Base-by-base conservation (phyloP, 1,284 basidiomycete genomes). In the Boletus smithii region DNA sequence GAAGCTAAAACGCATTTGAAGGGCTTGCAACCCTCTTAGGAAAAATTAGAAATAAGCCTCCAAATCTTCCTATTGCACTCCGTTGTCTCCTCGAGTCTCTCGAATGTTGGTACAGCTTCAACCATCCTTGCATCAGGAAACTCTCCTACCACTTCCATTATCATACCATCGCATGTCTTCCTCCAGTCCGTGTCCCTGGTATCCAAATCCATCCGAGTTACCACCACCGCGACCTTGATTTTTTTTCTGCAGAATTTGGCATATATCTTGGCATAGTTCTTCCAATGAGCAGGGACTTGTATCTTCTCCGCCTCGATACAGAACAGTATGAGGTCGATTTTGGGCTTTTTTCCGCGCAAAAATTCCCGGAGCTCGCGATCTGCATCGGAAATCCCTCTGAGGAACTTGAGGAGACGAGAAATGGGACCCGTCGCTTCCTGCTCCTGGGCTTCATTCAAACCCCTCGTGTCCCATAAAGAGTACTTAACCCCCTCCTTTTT, bases 291-390 rank as follows among this genome's bases (percentile, higher is more conserved):
- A 6, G 31, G 14, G 8, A 35, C 30, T 8, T 1, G 11, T 44
- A 61, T 54, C n/a, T 59, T 57, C 44, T 44, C 33, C 3, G 29
- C 45, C 17, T 42, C 44, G 24, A 59, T 44, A 20, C 57, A 57
- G 24, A 59, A 54, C 8, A 59, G 17, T 32, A 57, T 18, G 36
- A 56, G 42, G 38, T 27, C 31, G 11, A 59, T 44, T 36, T 33
- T 35, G 13, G 48, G 56, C 2, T 48, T 26, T 4, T 46, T 51
- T 1, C 50, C 32, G 8, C 48, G 39, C 34, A 61, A 23, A 27
- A 58, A 48, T 3, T 22, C 38, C 42, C n/a, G 40, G 14, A 58
- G 41, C 13, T 44, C 26, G 7, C 7, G 26, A 16, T 61, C 56
- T 26, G 55, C 54, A 5, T 57, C 44, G 18, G 48, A 31, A 24